These are phyloP conservation scores for Botryosphaeria dothidea DNA, from an alignment of 2,329 filamentous ascomycete species.

Conservation along the genomic window DNA sequence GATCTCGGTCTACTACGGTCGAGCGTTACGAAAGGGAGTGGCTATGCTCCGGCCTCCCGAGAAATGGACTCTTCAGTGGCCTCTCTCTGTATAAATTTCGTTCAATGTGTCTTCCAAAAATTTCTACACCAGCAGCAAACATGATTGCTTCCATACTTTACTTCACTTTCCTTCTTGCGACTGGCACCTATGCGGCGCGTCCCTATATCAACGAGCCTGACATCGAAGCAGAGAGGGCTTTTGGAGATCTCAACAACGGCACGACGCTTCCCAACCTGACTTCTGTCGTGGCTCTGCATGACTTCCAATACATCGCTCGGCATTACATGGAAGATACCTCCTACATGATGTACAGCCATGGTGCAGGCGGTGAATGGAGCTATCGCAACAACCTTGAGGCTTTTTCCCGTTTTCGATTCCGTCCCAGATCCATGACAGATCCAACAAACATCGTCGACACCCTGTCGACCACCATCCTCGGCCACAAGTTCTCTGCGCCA, in stretches of 20 bases:
- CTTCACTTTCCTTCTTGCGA: constrained; percentile 10
- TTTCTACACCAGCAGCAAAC: no score
- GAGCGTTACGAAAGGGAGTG: no score
- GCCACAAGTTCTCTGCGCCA: constrained; percentile 54
- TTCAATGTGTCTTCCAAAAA: no score
- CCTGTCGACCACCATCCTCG: constrained; percentile 52
- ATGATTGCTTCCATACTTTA: no score
- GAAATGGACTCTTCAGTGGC: no score
- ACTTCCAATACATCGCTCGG: constrained; percentile 57
- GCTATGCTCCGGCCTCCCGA: no score
- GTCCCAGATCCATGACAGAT: constrained; percentile 52
- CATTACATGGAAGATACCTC: constrained; percentile 48
- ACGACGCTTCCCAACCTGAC: constrained; percentile 43
- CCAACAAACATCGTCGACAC: constrained; percentile 44
- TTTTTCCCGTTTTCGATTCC: constrained; percentile 51
- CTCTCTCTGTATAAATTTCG: no score
- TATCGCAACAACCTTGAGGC: constrained; percentile 60
- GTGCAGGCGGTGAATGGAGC: constrained; percentile 56
- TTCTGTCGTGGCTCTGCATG: constrained; percentile 51
- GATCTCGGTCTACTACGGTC: no score
- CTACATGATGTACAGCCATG: constrained; percentile 59
- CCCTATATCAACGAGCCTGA: constrained; percentile 37
- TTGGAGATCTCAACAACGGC: constrained; percentile 31
- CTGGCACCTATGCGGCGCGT: constrained; percentile 33
- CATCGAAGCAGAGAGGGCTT: constrained; percentile 33